Percentiles rank a stretch among this genome's conserved stretches.
These are phyloP conservation scores for Viola odorata DNA, from an alignment of 345 rosid species.

Conservation along the genomic window DNA sequence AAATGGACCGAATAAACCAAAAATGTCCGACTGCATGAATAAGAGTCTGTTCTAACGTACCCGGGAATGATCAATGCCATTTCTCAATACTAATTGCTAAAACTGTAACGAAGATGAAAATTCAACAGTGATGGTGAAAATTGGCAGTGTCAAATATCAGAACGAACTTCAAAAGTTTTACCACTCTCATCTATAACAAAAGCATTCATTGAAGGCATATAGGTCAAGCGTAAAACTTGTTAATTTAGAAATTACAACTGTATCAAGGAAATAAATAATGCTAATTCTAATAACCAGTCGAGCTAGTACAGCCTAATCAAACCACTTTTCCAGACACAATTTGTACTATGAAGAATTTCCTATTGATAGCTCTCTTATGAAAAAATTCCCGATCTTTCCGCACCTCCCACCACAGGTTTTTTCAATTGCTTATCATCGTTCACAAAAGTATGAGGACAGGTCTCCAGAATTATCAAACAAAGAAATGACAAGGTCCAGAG, in stretches of 20 bases:
- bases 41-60: too few relatives aligned
- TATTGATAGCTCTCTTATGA: constrained; percentile 22
- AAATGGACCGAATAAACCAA: too few relatives aligned
- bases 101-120: not conserved
- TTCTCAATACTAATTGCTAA: not conserved
- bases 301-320: constrained; percentile 13
- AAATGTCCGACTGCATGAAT: too few relatives aligned
- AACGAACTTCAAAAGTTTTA: not conserved
- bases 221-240: constrained; percentile 7
- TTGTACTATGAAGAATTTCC: constrained; percentile 22
- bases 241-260: constrained; percentile 22
- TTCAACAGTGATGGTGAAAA: not conserved
- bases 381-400: not conserved
- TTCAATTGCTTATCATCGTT: constrained; percentile 15
- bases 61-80: not conserved
- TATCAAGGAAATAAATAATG: constrained; percentile 18
- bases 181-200: not conserved
- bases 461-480: constrained; percentile 10
- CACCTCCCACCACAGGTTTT: constrained; percentile 15
- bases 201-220: not conserved
- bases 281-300: constrained; percentile 14
- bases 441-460: not conserved
- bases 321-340: constrained; percentile 10
- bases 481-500: constrained; percentile 10
- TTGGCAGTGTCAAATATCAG: not conserved